Base-by-base conservation (phyloP, 164 flowering plant genomes). In the Tetracentron sinense region DNA sequence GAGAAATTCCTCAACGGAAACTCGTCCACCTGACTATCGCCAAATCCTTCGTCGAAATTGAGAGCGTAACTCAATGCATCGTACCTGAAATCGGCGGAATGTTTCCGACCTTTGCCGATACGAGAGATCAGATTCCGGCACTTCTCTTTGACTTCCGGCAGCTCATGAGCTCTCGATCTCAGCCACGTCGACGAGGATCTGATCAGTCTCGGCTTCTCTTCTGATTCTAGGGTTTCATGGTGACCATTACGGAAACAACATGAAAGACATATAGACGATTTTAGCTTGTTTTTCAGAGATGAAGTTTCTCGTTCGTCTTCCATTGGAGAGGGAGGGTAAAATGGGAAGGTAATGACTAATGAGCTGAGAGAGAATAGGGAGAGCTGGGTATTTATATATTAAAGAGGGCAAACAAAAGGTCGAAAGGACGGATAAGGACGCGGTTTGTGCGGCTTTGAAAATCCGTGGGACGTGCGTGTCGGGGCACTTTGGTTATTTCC, bases 31-130 rank as follows among this genome's bases (percentile, higher is more conserved):
- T 21, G 38, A 11, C 52, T 62, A 1, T 52, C 63, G 21, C 54
- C 63, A 22, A 26, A 54, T 0, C 81, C 83, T 28, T 75, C 78
- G 35, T 83, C 85, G 61, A 83, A 83, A 71, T 83, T 83, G 26
- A 81, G 66, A 1, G 82, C 35, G 33, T 83, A 83, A 54, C 83
- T 79, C 52, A 63, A 29, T 0, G 85, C 73, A 55, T 83, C 87
- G 68, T 83, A 81, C 14, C 61, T 52, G 60, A 77, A 80, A 51
- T 78, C 84, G 16, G 72, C 70, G 22, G 76, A 73, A 17, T 68
- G 65, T 20, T 74, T 38, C 27, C 62, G 50, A 19, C 58, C 57
- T n/a, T 57, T 55, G 0, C 72, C 68, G 10, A 65, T 26, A 3
- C 72, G 55, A 42, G 65, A 49, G 10, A 79, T 54, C 21, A 79